phyloP scores from a whole-genome alignment of 75 land plant species.

The Pinus taeda region DNA sequence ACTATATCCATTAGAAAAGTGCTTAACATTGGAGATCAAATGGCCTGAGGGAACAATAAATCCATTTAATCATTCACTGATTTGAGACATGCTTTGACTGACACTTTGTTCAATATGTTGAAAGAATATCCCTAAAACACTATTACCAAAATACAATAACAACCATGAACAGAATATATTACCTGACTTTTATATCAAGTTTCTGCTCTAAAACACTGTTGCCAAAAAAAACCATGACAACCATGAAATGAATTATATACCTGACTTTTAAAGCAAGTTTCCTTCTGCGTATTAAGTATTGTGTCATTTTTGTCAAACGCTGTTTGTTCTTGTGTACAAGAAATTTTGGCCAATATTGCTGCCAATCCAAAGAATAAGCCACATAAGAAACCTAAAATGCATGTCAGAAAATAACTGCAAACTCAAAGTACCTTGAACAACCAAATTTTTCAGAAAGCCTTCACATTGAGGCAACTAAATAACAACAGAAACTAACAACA shows the following conservation, averaged over 20 bases:
- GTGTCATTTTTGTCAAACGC: slow-evolving; percentile 96
- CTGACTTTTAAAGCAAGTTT: slow-evolving; percentile 91
- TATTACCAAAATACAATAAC: not conserved
- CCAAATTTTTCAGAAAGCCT: not conserved
- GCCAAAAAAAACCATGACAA: not conserved
- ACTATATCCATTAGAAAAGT: not conserved
- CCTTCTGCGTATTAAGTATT: slow-evolving; percentile 90
- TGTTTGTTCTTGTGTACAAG: slow-evolving; percentile 93
- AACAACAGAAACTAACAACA: not conserved
- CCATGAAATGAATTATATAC: slow-evolving; percentile 25
- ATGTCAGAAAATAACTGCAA: not conserved
- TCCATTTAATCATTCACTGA: not conserved
- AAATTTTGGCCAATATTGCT: slow-evolving; percentile 93
- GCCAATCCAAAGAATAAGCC: slow-evolving; percentile 7
- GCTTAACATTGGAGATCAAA: not conserved
- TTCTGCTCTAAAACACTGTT: slow-evolving; percentile 17
- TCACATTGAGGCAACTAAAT: slow-evolving; percentile 1
- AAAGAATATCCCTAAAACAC: not conserved
- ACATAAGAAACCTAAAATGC: not conserved
- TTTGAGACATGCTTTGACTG: not conserved
- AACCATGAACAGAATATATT: not conserved
- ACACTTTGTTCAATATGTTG: not conserved
- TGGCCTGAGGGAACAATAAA: not conserved
- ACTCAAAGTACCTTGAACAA: not conserved
- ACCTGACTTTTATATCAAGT: slow-evolving; percentile 91